These are phyloP conservation scores for Lichtheimia corymbifera DNA, from an alignment of 371 early-diverging fungal species.

Conservation along the genomic window DNA sequence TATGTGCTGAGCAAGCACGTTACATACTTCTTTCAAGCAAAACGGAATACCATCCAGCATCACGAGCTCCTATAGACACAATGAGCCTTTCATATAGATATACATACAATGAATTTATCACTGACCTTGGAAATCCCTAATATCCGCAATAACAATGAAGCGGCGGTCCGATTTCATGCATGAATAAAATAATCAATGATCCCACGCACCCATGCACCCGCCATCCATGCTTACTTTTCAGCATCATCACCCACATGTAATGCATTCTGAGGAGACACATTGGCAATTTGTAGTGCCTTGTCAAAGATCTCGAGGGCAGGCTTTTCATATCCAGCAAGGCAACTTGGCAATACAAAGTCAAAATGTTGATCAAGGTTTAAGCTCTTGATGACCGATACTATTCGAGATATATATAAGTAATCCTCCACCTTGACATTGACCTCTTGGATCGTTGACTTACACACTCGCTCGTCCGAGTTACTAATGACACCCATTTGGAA, in stretches of 20 bases:
- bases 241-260: slow-evolving; percentile 46
- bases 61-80: slow-evolving; percentile 24
- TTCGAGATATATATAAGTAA: not conserved
- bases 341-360: slow-evolving; percentile 43
- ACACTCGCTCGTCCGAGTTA: slow-evolving; percentile 49
- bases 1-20: no score
- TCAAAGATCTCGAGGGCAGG: slow-evolving; percentile 41
- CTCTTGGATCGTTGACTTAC: slow-evolving; percentile 21
- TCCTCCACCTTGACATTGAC: not conserved
- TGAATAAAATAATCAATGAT: no score
- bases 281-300: slow-evolving; percentile 26
- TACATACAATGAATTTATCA: no score
- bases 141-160: no score
- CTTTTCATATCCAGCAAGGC: slow-evolving; percentile 36
- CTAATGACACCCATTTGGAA: slow-evolving; percentile 49
- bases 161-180: no score
- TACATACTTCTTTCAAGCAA: slow-evolving; percentile 35
- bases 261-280: slow-evolving; percentile 18
- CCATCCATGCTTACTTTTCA: slow-evolving; percentile 24
- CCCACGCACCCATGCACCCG: not conserved
- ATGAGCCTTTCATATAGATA: not conserved
- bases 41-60: slow-evolving; percentile 44
- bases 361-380: slow-evolving; percentile 37
- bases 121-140: no score
- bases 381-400: slow-evolving; percentile 39